Evolutionary conservation across 1,284 basidiomycete species (phyloP).

Genomic region (Cryptococcus wingfieldii): DNA sequence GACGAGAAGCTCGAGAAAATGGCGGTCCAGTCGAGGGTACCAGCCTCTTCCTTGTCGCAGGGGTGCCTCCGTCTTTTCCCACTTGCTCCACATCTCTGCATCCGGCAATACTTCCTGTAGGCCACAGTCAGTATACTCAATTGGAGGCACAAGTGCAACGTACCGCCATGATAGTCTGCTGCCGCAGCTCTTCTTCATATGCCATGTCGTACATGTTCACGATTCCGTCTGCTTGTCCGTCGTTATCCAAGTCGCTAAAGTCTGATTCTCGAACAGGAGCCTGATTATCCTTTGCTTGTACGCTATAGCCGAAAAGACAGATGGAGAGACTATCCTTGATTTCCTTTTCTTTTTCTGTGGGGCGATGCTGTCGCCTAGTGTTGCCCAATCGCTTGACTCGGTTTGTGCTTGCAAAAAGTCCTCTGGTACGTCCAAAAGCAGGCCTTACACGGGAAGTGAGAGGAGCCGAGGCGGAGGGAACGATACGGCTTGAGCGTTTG

Average conservation of each 20-base stretch:
- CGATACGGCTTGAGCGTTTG: neutral
- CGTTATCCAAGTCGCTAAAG: neutral
- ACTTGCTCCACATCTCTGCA: constrained; percentile 40
- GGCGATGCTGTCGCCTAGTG: no score
- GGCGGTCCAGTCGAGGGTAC: constrained; percentile 41
- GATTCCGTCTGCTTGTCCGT: neutral
- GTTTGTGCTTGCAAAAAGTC: neutral
- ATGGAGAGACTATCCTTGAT: constrained; percentile 25
- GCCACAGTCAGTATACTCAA: neutral
- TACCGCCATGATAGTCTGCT: constrained; percentile 39
- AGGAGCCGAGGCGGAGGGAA: neutral
- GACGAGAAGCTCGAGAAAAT: constrained; percentile 44
- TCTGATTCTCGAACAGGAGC: neutral
- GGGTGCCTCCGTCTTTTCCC: constrained; percentile 41
- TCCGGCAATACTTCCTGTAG: constrained; percentile 39
- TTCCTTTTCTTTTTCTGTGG: neutral
- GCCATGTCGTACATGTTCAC: constrained; percentile 30
- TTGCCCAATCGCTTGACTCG: neutral
- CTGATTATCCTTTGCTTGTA: constrained; percentile 2
- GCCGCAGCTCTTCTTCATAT: constrained; percentile 36
- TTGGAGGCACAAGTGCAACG: constrained; percentile 6
- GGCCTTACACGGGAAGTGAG: neutral
- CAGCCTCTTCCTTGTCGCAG: constrained; percentile 42
- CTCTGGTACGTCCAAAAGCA: neutral
- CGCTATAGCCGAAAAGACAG: constrained; percentile 29